Evolutionary conservation across 805 yeast species (phyloP).

Genomic region (Myxozyma kluyveri): DNA sequence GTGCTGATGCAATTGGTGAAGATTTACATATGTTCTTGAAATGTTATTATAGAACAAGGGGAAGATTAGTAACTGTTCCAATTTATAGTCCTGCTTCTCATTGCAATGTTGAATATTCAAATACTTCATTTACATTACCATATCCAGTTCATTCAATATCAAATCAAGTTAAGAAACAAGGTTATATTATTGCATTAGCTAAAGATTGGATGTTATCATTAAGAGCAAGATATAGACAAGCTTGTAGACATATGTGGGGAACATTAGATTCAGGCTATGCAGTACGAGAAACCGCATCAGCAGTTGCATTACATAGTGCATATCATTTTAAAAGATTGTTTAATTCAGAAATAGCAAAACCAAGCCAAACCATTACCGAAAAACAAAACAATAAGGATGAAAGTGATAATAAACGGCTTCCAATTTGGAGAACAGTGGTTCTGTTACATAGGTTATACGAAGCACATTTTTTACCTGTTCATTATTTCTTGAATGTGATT

Average conservation of each 20-base stretch:
- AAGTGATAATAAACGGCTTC: not conserved
- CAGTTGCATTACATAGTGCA: no score
- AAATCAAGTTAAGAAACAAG: slow-evolving; percentile 2
- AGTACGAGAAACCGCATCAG: slow-evolving; percentile 10
- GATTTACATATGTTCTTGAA: slow-evolving; percentile 31
- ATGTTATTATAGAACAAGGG: slow-evolving; percentile 24
- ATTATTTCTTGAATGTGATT: slow-evolving; percentile 24
- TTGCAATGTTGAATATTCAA: slow-evolving; percentile 27
- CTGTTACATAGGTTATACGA: slow-evolving; percentile 28
- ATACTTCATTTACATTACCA: not conserved
- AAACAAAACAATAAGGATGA: not conserved
- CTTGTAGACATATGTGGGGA: slow-evolving; percentile 32
- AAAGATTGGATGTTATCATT: slow-evolving; percentile 17
- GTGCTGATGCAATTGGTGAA: slow-evolving; percentile 30
- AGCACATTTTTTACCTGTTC: slow-evolving; percentile 31
- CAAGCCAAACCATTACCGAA: no score
- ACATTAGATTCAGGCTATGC: slow-evolving; percentile 30
- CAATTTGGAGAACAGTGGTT: slow-evolving; percentile 14
- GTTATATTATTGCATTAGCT: not conserved
- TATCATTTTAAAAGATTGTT: no score
- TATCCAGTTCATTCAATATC: not conserved
- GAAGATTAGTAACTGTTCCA: slow-evolving; percentile 21
- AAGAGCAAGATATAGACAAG: slow-evolving; percentile 27
- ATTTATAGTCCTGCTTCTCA: slow-evolving; percentile 30
- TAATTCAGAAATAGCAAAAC: no score